These are phyloP conservation scores for Penicillium parvum DNA, from an alignment of 495 filamentous ascomycete genomes.

Conservation along the genomic window DNA sequence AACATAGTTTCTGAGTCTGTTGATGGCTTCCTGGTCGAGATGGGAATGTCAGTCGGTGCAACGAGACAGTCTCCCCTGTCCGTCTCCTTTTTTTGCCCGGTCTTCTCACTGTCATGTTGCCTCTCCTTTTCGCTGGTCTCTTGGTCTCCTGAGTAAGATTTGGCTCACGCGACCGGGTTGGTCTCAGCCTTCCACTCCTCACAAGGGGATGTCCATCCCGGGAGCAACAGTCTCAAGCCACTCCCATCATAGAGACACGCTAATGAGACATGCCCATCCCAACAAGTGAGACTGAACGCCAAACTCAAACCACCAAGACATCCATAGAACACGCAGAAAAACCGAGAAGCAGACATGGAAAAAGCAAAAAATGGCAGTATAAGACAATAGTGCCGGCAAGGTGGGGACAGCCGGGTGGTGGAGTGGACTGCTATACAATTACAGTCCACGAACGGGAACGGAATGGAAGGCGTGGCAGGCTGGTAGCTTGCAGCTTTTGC, in stretches of 20 bases:
- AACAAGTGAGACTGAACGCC: conserved; percentile 3
- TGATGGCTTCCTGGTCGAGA: conserved; percentile 61
- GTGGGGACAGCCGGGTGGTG: neutral
- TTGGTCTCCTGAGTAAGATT: neutral
- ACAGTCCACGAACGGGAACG: too few species aligned
- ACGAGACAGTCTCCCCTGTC: neutral
- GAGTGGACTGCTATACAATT: too few species aligned
- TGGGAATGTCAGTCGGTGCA: conserved; percentile 2
- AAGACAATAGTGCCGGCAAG: too few species aligned
- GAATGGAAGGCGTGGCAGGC: neutral
- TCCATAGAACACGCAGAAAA: too few species aligned
- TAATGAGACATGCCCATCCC: neutral
- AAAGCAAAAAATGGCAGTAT: neutral
- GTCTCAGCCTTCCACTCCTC: conserved; percentile 5
- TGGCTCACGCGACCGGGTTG: conserved; percentile 10
- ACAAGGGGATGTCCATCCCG: conserved; percentile 18
- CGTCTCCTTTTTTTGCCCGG: neutral
- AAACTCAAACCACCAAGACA: neutral
- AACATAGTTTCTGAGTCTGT: conserved; percentile 65
- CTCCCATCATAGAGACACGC: neutral
- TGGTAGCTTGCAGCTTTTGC: neutral
- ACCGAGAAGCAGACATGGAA: too few species aligned
- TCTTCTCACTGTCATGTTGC: neutral
- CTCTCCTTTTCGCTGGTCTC: neutral
- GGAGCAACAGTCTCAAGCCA: neutral